Base-by-base conservation (phyloP, 331 rosid genomes). In the Phaseolus coccineus region DNA sequence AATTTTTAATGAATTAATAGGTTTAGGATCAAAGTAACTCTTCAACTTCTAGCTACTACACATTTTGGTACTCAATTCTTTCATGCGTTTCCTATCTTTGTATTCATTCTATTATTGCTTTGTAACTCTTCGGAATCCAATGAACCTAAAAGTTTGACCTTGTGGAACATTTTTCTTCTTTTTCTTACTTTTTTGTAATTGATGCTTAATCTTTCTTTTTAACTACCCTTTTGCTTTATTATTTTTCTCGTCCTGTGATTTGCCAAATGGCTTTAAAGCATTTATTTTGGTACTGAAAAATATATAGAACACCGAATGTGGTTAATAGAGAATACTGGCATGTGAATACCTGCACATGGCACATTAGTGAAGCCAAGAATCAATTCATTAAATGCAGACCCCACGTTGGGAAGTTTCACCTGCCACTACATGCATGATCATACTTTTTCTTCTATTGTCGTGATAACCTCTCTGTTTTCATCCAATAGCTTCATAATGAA, bases 321-420 rank as follows among this genome's bases (percentile, higher is more conserved):
- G 50, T 77, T 80, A 64, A 57, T 67, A 65, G 57, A 59, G 73
- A 77, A 77, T 72, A 61, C 35, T 73, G n/a, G 82, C 85, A 80
- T 83, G 89, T 83, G 83, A 73, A 31, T 14, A 66, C 75, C 69
- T 56, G 81, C 81, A 71, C 76, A 81, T 86, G 80, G 87, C 69
- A 22, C 81, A 83, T 73, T 30, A 4, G 77, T 83, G 84, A 83
- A 83, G 85, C 73, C 70, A 83, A 80, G 85, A 86, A 86, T 86
- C 77, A 67, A 59, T 83, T 80, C 85, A 70, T 37, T 68, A 53
- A 73, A 83, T 31, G 81, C 83, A 73, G 57, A 73, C 76, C 89
- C 89, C 84, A 80, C 85, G 27, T 72, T 52, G 69, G 87, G 87
- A 86, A 76, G 81, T 86, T 77, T 83, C 81, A 69, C 85, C 76